These are phyloP conservation scores for Carex myosuroides DNA, from an alignment of 176 grass and related monocot species.

Conservation along the genomic window DNA sequence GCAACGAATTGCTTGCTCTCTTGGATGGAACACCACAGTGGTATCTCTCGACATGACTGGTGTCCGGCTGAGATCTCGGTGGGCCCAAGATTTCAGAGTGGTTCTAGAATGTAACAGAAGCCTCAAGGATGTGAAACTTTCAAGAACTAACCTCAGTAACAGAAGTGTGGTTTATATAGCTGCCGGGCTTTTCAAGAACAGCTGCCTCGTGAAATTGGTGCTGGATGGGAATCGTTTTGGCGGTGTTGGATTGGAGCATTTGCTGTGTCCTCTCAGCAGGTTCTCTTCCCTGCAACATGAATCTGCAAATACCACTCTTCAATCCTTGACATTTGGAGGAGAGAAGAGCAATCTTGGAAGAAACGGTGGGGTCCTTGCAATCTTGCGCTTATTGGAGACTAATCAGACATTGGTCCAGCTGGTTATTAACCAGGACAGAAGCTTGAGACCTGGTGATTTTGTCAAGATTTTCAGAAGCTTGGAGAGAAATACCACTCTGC, in stretches of 20 bases:
- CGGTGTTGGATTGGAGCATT: slow-evolving; percentile 71
- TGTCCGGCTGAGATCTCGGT: slow-evolving; percentile 53
- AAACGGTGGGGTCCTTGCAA: slow-evolving; percentile 46
- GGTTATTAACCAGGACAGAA: slow-evolving; percentile 48
- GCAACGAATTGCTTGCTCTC: slow-evolving; percentile 50
- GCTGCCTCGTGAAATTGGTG: slow-evolving; percentile 52
- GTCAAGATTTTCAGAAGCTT: slow-evolving; percentile 67
- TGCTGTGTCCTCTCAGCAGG: slow-evolving; percentile 70
- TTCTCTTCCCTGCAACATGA: slow-evolving; percentile 82
- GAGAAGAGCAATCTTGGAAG: slow-evolving; percentile 39
- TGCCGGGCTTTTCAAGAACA: slow-evolving; percentile 92
- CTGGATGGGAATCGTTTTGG: slow-evolving; percentile 70
- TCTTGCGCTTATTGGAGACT: slow-evolving; percentile 79
- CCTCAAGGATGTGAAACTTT: slow-evolving; percentile 57
- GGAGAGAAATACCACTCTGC: slow-evolving; percentile 70
- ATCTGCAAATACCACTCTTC: slow-evolving; percentile 56
- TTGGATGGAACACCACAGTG: slow-evolving; percentile 77
- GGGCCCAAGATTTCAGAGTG: slow-evolving; percentile 78
- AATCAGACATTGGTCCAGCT: slow-evolving; percentile 64
- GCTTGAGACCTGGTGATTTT: slow-evolving; percentile 62
- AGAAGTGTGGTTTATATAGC: slow-evolving; percentile 81
- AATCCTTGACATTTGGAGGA: slow-evolving; percentile 68
- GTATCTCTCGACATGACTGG: slow-evolving; percentile 64
- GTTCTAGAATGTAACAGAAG: slow-evolving; percentile 58
- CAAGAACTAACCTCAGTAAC: slow-evolving; percentile 57